A percentile compares a stretch with the other conserved stretches of the same genome.
Conservation (phyloP, 139 green algal genomes). For the Chlamydomonas sp. region DNA sequence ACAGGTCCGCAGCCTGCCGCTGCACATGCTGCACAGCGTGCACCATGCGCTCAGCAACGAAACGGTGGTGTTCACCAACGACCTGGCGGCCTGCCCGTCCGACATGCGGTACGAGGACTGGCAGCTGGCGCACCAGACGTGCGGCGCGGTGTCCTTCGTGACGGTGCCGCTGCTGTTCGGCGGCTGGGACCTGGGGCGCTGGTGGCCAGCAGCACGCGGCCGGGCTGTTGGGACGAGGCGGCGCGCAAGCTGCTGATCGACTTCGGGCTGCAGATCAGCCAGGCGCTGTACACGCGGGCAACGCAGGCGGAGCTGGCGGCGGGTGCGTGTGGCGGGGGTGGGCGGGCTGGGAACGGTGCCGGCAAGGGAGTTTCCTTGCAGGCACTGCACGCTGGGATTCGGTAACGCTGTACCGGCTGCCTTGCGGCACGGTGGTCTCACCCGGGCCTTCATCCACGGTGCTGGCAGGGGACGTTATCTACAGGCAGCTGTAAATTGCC, state of each 20-base stretch:
- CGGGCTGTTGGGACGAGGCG: not conserved
- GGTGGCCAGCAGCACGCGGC: not conserved
- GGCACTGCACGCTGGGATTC: no score
- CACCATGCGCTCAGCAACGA: not conserved
- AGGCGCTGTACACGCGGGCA: not conserved
- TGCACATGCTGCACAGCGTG: not conserved
- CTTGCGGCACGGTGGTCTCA: no score
- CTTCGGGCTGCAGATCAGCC: conserved; percentile 6
- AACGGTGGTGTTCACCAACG: conserved; percentile 7
- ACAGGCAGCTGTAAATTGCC: no score
- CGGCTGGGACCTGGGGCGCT: conserved; percentile 18
- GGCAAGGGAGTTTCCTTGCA: no score
- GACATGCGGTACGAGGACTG: conserved; percentile 12
- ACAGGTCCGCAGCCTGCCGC: not conserved
- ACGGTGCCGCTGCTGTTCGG: conserved; percentile 18
- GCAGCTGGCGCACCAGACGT: not conserved
- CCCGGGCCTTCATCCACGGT: no score
- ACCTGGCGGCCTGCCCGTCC: not conserved
- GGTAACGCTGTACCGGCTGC: no score
- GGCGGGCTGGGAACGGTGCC: no score
- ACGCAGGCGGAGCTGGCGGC: conserved; percentile 24
- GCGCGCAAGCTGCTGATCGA: conserved; percentile 17
- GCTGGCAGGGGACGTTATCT: no score
- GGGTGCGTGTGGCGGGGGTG: not conserved
- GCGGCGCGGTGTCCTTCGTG: not conserved